Conservation (phyloP, 1,139 yeast species). For the Diutina sp. region DNA sequence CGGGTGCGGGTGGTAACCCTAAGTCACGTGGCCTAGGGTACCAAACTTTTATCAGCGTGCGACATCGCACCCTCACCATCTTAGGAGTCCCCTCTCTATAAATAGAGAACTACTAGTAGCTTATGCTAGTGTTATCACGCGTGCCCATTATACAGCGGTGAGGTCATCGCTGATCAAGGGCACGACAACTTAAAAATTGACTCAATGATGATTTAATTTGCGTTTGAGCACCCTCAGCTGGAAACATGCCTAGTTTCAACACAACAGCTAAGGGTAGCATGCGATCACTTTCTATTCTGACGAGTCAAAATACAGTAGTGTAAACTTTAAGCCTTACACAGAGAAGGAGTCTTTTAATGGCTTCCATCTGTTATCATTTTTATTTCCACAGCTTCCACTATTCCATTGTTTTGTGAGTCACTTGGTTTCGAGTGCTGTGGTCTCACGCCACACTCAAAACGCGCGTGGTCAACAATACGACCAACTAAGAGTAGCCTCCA, state of each 20-base stretch:
- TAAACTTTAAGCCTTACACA: not conserved
- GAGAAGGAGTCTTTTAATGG: too few relatives aligned
- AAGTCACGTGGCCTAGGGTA: not conserved
- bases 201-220: slow-evolving; percentile 39
- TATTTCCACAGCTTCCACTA: too few relatives aligned
- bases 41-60: not conserved
- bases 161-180: not conserved
- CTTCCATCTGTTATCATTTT: too few relatives aligned
- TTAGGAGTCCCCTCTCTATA: too few relatives aligned
- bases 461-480: too few relatives aligned
- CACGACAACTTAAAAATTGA: not conserved
- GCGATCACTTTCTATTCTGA: slow-evolving; percentile 25
- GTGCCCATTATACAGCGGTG: not conserved
- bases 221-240: slow-evolving; percentile 31
- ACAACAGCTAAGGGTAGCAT: slow-evolving; percentile 17
- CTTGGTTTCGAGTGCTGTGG: too few relatives aligned
- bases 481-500: not conserved
- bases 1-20: not conserved
- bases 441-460: too few relatives aligned
- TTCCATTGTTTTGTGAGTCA: too few relatives aligned
- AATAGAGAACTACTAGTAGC: too few relatives aligned
- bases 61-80: too few relatives aligned
- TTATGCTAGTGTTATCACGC: too few relatives aligned
- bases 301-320: not conserved
- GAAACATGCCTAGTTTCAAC: slow-evolving; percentile 40